Percentiles rank a stretch among this genome's conserved stretches.
phyloP scores from a whole-genome alignment of 129 eudicot species.

The Calendula officinalis region DNA sequence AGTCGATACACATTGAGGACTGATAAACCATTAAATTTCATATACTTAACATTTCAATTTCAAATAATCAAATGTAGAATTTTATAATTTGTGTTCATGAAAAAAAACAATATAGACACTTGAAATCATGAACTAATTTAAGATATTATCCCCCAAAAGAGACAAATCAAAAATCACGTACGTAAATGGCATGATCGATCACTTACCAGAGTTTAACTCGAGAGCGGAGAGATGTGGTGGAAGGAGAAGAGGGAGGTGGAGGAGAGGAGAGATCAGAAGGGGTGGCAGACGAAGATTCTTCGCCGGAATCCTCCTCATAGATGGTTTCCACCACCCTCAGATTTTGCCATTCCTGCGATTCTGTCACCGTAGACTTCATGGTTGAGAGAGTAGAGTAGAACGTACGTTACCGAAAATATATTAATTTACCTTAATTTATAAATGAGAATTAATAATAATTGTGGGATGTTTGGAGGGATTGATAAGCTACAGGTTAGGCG shows the following conservation, averaged over 20 bases:
- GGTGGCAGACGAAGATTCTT: slow-evolving; percentile 33
- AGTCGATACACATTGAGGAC: no score
- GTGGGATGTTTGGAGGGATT: slow-evolving; percentile 19
- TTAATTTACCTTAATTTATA: background rate
- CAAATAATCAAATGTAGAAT: no score
- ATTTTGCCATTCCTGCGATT: slow-evolving; percentile 40
- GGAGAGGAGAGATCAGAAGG: slow-evolving; percentile 28
- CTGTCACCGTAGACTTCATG: slow-evolving; percentile 26
- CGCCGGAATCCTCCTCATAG: slow-evolving; percentile 58
- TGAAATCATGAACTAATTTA: no score
- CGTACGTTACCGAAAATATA: background rate
- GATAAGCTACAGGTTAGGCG: slow-evolving; percentile 32
- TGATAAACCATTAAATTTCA: no score
- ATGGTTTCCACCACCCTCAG: slow-evolving; percentile 64
- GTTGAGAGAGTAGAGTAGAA: background rate
- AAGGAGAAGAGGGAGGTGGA: slow-evolving; percentile 37
- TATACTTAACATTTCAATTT: no score
- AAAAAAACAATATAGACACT: no score
- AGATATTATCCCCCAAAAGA: no score
- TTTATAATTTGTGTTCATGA: no score
- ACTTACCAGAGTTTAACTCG: slow-evolving; percentile 47
- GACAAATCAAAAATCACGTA: no score
- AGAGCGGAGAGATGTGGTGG: slow-evolving; percentile 52
- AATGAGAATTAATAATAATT: background rate
- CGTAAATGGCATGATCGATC: no score